phyloP scores from a whole-genome alignment of 495 filamentous ascomycete genomes.

The Trichoderma reesei region DNA sequence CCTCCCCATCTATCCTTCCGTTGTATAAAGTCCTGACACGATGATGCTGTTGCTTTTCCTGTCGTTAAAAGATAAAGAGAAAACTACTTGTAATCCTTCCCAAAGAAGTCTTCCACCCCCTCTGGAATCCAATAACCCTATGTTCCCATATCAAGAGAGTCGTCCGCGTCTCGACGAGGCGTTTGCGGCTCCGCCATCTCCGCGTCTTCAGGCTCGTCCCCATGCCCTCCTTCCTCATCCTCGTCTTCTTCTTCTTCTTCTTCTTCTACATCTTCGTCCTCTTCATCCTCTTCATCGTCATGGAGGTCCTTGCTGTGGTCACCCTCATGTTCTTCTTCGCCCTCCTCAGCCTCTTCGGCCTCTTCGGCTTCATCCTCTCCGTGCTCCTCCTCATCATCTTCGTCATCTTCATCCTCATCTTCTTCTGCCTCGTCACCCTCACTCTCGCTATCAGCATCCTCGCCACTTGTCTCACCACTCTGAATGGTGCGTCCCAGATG shows the following conservation, averaged over 20 bases:
- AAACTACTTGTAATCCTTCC: neutral
- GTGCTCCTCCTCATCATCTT: constrained; percentile 13
- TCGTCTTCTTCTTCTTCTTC: constrained; percentile 15
- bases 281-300: constrained; percentile 15
- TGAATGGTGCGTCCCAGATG: constrained; percentile 29
- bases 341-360: constrained; percentile 20
- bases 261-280: constrained; percentile 23
- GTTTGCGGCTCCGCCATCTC: constrained; percentile 8
- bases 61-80: neutral
- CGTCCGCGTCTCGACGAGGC: neutral
- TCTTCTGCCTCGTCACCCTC: constrained; percentile 20
- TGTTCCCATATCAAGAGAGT: neutral
- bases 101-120: neutral
- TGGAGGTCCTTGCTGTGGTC: constrained; percentile 12
- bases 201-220: constrained; percentile 13
- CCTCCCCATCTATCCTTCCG: no score
- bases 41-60: no score
- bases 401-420: constrained; percentile 17
- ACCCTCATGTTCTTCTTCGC: constrained; percentile 17
- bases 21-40: no score
- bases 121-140: neutral
- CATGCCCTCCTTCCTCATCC: constrained; percentile 19
- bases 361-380: constrained; percentile 17
- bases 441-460: constrained; percentile 20
- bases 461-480: constrained; percentile 16